Evolutionary conservation across 306 rosid genomes (phyloP).

Genomic region (Trifolium dubium): DNA sequence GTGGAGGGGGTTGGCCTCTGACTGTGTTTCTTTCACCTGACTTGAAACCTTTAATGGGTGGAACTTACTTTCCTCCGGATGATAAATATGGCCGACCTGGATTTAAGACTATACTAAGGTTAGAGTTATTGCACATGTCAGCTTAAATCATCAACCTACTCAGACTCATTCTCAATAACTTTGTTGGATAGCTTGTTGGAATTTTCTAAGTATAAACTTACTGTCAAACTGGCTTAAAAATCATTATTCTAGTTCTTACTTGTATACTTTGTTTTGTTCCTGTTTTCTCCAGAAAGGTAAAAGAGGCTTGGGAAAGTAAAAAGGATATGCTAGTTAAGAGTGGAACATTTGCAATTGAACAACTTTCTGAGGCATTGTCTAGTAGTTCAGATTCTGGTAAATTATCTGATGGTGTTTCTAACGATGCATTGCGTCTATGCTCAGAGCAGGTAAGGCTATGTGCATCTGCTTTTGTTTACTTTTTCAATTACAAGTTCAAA

Average conservation of each 20-base stretch:
- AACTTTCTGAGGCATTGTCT: constrained; percentile 82
- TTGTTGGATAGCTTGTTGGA: neutral
- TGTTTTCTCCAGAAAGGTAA: constrained; percentile 72
- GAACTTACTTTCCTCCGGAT: constrained; percentile 93
- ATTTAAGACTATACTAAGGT: constrained; percentile 86
- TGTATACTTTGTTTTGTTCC: constrained; percentile 30
- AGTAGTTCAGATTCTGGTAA: constrained; percentile 67
- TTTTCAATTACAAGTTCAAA: constrained; percentile 24
- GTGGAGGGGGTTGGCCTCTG: constrained; percentile 99
- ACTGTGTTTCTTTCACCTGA: constrained; percentile 90
- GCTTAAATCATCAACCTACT: constrained; percentile 36
- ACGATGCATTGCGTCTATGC: constrained; percentile 64
- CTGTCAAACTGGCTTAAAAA: constrained; percentile 19
- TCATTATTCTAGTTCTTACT: constrained; percentile 26
- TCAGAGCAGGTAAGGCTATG: constrained; percentile 72
- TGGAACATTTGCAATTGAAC: constrained; percentile 83
- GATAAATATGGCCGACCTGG: constrained; percentile 92
- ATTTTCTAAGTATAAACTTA: constrained; percentile 23
- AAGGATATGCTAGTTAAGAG: constrained; percentile 83
- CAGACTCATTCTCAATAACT: constrained; percentile 4
- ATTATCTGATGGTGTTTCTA: constrained; percentile 69
- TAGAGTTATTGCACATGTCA: constrained; percentile 41
- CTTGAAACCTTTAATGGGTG: constrained; percentile 97
- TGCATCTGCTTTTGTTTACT: constrained; percentile 19
- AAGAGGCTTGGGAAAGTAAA: constrained; percentile 81